Conservation (phyloP, 2,329 filamentous ascomycete species). For the Ophiostoma piceae region DNA sequence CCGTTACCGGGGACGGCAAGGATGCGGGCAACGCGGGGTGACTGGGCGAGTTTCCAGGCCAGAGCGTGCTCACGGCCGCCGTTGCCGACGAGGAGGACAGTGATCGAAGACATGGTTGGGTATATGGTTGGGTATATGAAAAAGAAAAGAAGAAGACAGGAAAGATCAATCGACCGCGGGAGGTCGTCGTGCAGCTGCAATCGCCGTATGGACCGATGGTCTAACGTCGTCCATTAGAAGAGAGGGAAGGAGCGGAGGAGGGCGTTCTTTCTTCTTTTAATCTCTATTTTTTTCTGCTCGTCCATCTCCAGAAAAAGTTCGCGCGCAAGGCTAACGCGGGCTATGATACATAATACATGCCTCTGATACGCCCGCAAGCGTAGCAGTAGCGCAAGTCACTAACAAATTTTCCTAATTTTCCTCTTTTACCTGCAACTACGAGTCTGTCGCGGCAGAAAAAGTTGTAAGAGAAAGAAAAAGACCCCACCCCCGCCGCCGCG, state of each 20-base stretch:
- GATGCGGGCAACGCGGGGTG: conserved; percentile 70
- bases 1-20: conserved; percentile 73
- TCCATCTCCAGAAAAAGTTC: conserved; percentile 7
- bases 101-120: conserved; percentile 25
- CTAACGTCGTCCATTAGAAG: conserved; percentile 20
- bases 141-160: background rate
- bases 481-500: conserved; percentile 21
- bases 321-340: conserved; percentile 18
- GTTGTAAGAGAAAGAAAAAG: background rate
- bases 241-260: conserved; percentile 5
- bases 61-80: conserved; percentile 92
- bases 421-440: conserved; percentile 8
- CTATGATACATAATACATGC: conserved; percentile 12
- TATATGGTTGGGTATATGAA: background rate
- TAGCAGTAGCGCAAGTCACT: background rate
- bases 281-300: background rate
- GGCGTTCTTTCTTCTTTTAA: conserved; percentile 15
- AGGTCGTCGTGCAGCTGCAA: conserved; percentile 20
- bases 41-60: conserved; percentile 89
- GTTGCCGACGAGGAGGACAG: conserved; percentile 79
- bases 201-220: conserved; percentile 22
- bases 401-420: conserved; percentile 12
- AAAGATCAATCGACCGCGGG: conserved; percentile 6
- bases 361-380: conserved; percentile 16
- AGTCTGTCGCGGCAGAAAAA: too few relatives aligned